Percentiles rank a stretch among this genome's conserved stretches.
Evolutionary conservation across 2,329 filamentous ascomycete species (phyloP).

Genomic region (Nakataea oryzae): DNA sequence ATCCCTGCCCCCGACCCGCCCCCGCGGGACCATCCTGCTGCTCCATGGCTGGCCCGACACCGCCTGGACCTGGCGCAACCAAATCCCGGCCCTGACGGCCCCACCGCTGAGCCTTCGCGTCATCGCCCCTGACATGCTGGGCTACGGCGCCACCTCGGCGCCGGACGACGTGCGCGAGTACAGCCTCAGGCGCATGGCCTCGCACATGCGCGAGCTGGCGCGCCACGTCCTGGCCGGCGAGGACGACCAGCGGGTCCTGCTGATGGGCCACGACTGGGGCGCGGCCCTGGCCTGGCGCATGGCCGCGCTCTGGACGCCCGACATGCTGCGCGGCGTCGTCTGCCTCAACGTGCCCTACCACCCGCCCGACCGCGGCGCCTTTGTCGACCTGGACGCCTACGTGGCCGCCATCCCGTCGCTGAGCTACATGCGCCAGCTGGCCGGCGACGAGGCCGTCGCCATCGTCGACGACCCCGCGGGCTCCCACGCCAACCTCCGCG

Average conservation of each 20-base stretch:
- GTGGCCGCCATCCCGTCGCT: constrained; percentile 54
- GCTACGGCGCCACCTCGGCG: constrained; percentile 25
- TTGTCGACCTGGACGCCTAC: constrained; percentile 33
- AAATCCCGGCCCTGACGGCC: constrained; percentile 65
- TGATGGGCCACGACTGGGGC: constrained; percentile 39
- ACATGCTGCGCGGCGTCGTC: constrained; percentile 26
- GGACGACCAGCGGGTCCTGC: constrained; percentile 21
- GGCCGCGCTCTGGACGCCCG: constrained; percentile 57
- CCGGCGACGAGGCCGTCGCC: constrained; percentile 54
- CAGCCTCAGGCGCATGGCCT: constrained; percentile 20
- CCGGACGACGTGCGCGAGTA: constrained; percentile 25
- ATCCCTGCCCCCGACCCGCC: background rate
- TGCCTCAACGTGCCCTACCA: constrained; percentile 30
- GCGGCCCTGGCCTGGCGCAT: constrained; percentile 29
- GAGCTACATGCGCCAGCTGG: constrained; percentile 73
- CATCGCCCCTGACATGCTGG: constrained; percentile 24
- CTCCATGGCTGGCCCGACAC: constrained; percentile 39
- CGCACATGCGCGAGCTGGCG: constrained; percentile 40
- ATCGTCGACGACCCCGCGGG: constrained; percentile 39
- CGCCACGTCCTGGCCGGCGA: constrained; percentile 34
- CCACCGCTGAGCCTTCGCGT: constrained; percentile 41
- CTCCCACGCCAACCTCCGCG: constrained; percentile 31
- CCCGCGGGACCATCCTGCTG: constrained; percentile 15
- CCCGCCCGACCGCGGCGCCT: constrained; percentile 24
- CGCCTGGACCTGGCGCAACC: constrained; percentile 57